A percentile compares a stretch with the other conserved stretches of the same genome.
Evolutionary conservation across 768 basidiomycete species (phyloP).

Genomic region (Cystofilobasidium bisporidii): DNA sequence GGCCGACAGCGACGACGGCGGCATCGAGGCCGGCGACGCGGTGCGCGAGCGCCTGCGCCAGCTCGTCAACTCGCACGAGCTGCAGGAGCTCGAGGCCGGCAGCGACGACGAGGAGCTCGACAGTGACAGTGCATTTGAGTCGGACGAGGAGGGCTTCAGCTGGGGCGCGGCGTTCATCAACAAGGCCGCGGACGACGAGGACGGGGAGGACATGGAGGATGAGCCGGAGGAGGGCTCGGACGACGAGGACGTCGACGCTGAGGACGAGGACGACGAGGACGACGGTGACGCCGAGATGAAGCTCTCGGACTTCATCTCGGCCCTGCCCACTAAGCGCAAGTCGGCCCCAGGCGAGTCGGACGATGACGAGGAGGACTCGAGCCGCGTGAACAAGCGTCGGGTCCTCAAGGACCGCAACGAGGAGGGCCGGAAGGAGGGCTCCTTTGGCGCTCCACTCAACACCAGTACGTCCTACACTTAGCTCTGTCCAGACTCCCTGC

Average conservation of each 20-base stretch:
- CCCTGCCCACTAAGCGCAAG: constrained; percentile 68
- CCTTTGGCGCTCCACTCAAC: constrained; percentile 48
- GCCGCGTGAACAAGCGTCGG: constrained; percentile 50
- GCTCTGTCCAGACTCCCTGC: neutral
- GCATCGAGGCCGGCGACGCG: constrained; percentile 38
- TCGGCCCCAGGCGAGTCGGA: constrained; percentile 34
- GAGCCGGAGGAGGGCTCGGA: constrained; percentile 47
- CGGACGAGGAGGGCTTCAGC: constrained; percentile 39
- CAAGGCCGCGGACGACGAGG: constrained; percentile 29
- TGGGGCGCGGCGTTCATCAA: constrained; percentile 39
- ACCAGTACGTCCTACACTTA: constrained; percentile 31
- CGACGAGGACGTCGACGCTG: constrained; percentile 32
- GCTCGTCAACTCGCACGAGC: constrained; percentile 39
- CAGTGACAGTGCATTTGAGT: constrained; percentile 41
- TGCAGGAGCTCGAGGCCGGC: constrained; percentile 30
- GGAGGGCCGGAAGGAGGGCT: constrained; percentile 62
- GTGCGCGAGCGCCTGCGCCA: constrained; percentile 38
- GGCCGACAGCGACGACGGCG: constrained; percentile 39
- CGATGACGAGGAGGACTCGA: constrained; percentile 39
- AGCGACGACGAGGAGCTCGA: constrained; percentile 39
- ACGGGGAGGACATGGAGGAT: constrained; percentile 41
- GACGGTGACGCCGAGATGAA: constrained; percentile 49
- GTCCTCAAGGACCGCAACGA: constrained; percentile 63
- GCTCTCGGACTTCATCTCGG: constrained; percentile 62
- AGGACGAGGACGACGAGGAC: constrained; percentile 35